phyloP scores from a whole-genome alignment of 345 rosid genomes.

The Boechera stricta region DNA sequence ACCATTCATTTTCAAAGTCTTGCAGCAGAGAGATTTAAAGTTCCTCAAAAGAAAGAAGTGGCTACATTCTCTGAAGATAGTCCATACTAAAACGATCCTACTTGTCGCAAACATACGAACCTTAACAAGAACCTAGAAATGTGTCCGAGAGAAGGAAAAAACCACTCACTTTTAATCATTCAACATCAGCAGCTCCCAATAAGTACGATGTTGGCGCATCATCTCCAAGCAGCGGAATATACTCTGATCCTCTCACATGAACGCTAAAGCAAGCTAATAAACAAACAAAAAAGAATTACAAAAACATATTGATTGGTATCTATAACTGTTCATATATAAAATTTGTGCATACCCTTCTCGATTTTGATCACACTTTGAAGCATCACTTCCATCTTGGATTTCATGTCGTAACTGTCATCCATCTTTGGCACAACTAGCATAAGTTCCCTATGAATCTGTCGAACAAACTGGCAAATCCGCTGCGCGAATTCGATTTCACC shows the following conservation, averaged over 20 bases:
- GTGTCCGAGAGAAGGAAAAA: neutral
- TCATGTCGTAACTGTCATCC: slow-evolving; percentile 89
- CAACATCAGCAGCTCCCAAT: slow-evolving; percentile 57
- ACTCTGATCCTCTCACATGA: slow-evolving; percentile 88
- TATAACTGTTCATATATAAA: slow-evolving; percentile 8
- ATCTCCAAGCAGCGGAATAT: slow-evolving; percentile 66
- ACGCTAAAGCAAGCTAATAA: slow-evolving; percentile 84
- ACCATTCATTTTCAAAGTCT: slow-evolving; percentile 8
- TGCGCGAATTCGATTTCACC: slow-evolving; percentile 83
- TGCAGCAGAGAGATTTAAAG: slow-evolving; percentile 6
- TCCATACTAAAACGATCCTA: slow-evolving; percentile 11
- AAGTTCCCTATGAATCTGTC: slow-evolving; percentile 86
- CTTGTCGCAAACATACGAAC: slow-evolving; percentile 26
- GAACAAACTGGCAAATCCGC: slow-evolving; percentile 74
- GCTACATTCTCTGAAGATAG: neutral
- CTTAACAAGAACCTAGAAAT: slow-evolving; percentile 28
- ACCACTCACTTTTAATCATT: slow-evolving; percentile 49
- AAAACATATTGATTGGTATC: neutral
- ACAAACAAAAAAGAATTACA: slow-evolving; percentile 26
- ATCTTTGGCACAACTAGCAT: slow-evolving; percentile 76
- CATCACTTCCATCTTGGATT: slow-evolving; percentile 87
- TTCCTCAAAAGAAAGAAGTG: neutral
- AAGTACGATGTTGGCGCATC: slow-evolving; percentile 57
- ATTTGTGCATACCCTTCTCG: slow-evolving; percentile 69
- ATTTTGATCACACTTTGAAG: slow-evolving; percentile 92